Evolutionary conservation across 1,139 yeast species (phyloP).

Genomic region (Yamadazyma sp.): DNA sequence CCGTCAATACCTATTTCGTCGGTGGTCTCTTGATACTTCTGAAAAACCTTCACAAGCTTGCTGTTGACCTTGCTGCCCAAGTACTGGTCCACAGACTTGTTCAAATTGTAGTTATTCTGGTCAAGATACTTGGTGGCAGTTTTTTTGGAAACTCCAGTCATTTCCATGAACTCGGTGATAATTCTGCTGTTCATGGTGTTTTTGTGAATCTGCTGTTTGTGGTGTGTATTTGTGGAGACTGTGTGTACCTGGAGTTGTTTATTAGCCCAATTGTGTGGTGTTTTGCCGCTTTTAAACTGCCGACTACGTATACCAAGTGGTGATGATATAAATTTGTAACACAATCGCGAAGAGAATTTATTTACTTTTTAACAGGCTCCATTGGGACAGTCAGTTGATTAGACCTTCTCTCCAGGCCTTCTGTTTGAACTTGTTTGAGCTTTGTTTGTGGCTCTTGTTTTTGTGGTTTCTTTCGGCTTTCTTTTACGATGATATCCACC

Average conservation of each 20-base stretch:
- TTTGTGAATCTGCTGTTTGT: slow-evolving; percentile 1
- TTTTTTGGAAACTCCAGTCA: slow-evolving; percentile 13
- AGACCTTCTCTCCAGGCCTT: no score
- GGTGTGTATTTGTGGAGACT: no score
- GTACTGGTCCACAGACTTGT: slow-evolving; percentile 10
- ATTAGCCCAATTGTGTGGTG: no score
- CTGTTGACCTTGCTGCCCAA: slow-evolving; percentile 15
- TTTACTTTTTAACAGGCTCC: no score
- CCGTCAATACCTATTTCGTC: slow-evolving; percentile 66
- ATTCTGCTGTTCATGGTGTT: neutral
- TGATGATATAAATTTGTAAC: no score
- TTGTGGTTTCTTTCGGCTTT: neutral
- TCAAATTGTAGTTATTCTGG: slow-evolving; percentile 7
- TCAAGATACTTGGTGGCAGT: slow-evolving; percentile 13
- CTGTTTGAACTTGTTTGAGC: no score
- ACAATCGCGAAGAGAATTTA: no score
- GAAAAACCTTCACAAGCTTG: slow-evolving; percentile 24
- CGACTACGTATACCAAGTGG: no score
- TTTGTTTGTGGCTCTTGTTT: neutral
- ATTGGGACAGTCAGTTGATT: no score
- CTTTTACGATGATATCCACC: slow-evolving; percentile 3
- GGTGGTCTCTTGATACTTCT: slow-evolving; percentile 30
- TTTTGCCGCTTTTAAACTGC: no score
- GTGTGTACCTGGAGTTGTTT: no score
- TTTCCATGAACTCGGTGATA: slow-evolving; percentile 13